Evolutionary conservation across 495 filamentous ascomycete species (phyloP).

Genomic region (Aspergillus affinis): DNA sequence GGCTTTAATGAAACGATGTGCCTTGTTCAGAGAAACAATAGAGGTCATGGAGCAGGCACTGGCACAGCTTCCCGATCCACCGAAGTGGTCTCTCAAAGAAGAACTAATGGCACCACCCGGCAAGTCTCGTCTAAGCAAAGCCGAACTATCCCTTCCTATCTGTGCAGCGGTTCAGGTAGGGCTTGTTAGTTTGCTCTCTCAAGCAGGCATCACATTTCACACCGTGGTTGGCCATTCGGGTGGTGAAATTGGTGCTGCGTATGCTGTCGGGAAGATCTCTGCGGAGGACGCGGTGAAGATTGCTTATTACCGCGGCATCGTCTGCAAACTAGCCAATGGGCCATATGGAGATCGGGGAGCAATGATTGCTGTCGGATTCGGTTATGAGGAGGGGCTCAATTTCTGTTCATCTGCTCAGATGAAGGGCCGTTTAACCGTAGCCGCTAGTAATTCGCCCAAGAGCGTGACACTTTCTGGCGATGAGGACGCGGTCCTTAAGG

Average conservation of each 20-base stretch:
- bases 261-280: constrained; percentile 25
- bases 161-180: not conserved
- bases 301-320: constrained; percentile 27
- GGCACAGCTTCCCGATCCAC: constrained; percentile 14
- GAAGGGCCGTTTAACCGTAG: not conserved
- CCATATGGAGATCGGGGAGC: not conserved
- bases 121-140: not conserved
- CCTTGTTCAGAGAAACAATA: constrained; percentile 10
- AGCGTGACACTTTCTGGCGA: constrained; percentile 6
- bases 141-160: not conserved
- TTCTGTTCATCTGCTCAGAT: constrained; percentile 3
- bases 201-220: not conserved
- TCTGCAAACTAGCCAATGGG: constrained; percentile 4
- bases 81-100: constrained; percentile 7
- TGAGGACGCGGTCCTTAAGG: not conserved
- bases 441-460: constrained; percentile 1
- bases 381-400: constrained; percentile 7
- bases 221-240: constrained; percentile 28
- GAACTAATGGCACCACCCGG: not conserved
- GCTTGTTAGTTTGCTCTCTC: not conserved
- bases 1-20: constrained; percentile 7
- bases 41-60: constrained; percentile 14
- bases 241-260: constrained; percentile 31
- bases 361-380: constrained; percentile 16
- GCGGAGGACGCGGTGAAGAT: constrained; percentile 22